Conservation (phyloP, 768 basidiomycete species). For the Coprinopsis cinerea region DNA sequence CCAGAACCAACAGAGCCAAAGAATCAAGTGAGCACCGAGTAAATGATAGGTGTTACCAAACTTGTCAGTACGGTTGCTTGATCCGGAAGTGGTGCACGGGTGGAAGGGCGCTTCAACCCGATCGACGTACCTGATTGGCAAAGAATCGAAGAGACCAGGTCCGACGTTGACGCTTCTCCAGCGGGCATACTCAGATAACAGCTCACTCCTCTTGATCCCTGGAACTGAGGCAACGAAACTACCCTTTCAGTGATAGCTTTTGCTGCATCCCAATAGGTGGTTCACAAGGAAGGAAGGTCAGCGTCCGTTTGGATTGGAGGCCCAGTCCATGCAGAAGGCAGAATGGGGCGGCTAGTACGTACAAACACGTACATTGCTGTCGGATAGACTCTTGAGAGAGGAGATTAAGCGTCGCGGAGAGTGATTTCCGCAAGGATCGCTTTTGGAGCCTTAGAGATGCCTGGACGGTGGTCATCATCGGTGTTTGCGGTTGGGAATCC, state of each 20-base stretch:
- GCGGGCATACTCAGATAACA: constrained; percentile 80
- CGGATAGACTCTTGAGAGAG: constrained; percentile 41
- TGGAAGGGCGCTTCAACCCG: not conserved
- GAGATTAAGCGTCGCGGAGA: constrained; percentile 38
- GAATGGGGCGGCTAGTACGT: not conserved
- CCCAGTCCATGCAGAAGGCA: not conserved
- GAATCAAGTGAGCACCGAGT: no score
- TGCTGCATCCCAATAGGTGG: no score
- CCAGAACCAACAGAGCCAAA: not conserved
- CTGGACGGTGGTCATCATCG: no score
- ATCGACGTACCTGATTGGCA: constrained; percentile 36
- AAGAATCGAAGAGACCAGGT: constrained; percentile 48
- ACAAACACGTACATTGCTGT: constrained; percentile 48
- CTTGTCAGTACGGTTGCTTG: no score
- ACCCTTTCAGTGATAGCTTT: constrained; percentile 42
- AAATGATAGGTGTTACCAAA: no score
- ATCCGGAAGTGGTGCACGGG: not conserved
- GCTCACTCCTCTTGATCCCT: constrained; percentile 44
- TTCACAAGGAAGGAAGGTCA: no score
- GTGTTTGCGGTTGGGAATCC: no score
- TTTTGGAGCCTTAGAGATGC: constrained; percentile 35
- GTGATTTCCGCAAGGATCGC: constrained; percentile 44
- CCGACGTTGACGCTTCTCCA: constrained; percentile 59
- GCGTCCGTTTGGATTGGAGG: constrained; percentile 2
- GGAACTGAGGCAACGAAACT: constrained; percentile 46